Evolutionary conservation across 1,284 basidiomycete genomes (phyloP), one percentile per base, ranked within the genome.

Genomic region (Malassezia globosa): DNA sequence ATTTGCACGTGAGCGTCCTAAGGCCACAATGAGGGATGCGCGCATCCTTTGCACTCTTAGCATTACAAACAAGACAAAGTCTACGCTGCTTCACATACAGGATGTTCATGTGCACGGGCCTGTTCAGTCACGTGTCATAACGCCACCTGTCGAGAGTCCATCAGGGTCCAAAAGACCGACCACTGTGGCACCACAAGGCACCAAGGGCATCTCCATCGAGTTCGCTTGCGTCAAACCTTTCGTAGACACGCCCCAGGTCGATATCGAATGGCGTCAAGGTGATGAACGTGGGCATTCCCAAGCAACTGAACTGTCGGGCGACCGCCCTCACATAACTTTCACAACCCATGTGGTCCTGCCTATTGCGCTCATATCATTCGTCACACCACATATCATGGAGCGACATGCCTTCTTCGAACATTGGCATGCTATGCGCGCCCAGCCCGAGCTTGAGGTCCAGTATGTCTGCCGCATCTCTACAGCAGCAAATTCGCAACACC

Each of bases 381-480:
- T 16, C 6, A 14, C 11, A 18, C 35, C 35, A 18, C 16, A 16
- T 11, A 31, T 19, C 11, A 37, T 37, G 35, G 13, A n/a, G n/a
- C n/a, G 13, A 10, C 8, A 14, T 0, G 85, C 92, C 60, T 97
- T 97, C 77, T 97, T 97, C 73, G 90, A 95, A 73, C 78, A 94
- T 46, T 99, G 94, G 94, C 88, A 88, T 73, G 76, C 95, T 63
- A 95, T 97, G 50, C 92, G 92, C 16, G 89, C 88, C 1, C 78
- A 24, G 2, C 27, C 29, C 16, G 29, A 31, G 11, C 29, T 13
- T 11, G 11, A 31, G 4, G 29, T 16, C 2, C 29, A 31, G 4
- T 16, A 16, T 31, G 29, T 31, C 16, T 31, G 29, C 16, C 29
- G 29, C 4, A 13, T 13, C 16, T 11, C 29, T 11, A 11, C 11